Conservation (phyloP, 75 land plant species). For the Selaginella tamariscina region DNA sequence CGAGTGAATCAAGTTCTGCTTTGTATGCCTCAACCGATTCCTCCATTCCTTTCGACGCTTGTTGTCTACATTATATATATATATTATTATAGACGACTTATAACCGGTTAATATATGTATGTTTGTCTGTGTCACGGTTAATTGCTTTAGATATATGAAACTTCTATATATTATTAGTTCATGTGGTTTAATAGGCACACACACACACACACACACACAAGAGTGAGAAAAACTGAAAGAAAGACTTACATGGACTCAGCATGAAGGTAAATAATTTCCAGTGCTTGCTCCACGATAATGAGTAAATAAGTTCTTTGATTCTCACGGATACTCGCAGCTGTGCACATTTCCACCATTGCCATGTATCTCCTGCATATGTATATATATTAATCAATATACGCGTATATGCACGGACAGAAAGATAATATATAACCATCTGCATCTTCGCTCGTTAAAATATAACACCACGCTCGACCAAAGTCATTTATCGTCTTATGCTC, state of each 20-base stretch:
- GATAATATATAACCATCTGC: too few species aligned
- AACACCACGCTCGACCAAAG: too few species aligned
- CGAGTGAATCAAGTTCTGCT: constrained; percentile 28
- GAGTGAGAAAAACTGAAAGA: constrained; percentile 9
- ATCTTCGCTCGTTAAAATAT: too few species aligned
- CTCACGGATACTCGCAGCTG: constrained; percentile 64
- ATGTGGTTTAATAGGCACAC: neutral
- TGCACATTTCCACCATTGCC: constrained; percentile 94
- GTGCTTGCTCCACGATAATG: constrained; percentile 49
- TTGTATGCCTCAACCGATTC: constrained; percentile 10
- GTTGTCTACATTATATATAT: constrained; percentile 14
- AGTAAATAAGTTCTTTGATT: constrained; percentile 40
- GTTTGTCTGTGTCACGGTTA: too few species aligned
- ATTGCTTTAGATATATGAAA: constrained; percentile 7
- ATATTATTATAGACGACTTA: constrained; percentile 3
- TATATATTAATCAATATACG: neutral
- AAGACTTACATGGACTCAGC: constrained; percentile 50
- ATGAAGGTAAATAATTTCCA: constrained; percentile 62
- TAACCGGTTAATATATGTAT: constrained; percentile 16
- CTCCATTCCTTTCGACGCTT: constrained; percentile 17
- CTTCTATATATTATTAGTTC: neutral
- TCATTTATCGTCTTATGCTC: too few species aligned
- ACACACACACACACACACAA: neutral
- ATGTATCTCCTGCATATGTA: constrained; percentile 56
- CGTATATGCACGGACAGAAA: neutral